Base-by-base conservation (phyloP, 2,329 filamentous ascomycete genomes). In the Paecilomyces sp. region DNA sequence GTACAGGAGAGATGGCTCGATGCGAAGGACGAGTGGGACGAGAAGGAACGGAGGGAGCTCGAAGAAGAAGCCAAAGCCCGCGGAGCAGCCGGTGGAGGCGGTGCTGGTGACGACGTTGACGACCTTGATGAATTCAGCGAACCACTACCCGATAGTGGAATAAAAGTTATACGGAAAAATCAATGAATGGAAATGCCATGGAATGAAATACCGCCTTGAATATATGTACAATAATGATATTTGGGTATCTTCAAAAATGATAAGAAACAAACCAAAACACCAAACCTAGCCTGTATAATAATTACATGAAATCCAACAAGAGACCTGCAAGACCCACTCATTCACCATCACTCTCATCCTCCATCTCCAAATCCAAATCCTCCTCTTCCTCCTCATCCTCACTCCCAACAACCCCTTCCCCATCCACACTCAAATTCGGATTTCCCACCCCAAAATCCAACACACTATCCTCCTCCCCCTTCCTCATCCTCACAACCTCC, bases 1-100 rank as follows among this genome's bases (percentile, higher is more conserved):
- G 88, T 97, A 63, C 94, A 99, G 76, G 94, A 99, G 78, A 83
- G 94, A 62, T 99, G 94, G 94, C 79, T 99, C 33, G 93, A 97
- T 76, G 83, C 88, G 50, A 94, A 92, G 72, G 92, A 92, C 15
- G 91, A 89, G 64, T 91, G 91, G 69, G 94, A 99, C 74, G 87
- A 88, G 66, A 78, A 86, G 61, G 94, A 97, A 79, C 80, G 82
- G 60, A 85, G 85, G 69, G 84, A 88, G 58, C 86, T 88, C 79
- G 90, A 92, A 68, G 87, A 89, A 66, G 89, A 95, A 74, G 85
- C 85, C 34, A 86, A 83, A 67, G 74, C 77, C 58, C 76, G 74
- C 57, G 72, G 79, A 55, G 68, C 74, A 36, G 72, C 73, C 31
- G 71, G 63, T 3, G 64, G 67, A 33, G 64, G 60, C 65, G 60